Evolutionary conservation across 495 filamentous ascomycete genomes (phyloP), one percentile per base, ranked within the genome.

Genomic region (Aspergillus baeticus): DNA sequence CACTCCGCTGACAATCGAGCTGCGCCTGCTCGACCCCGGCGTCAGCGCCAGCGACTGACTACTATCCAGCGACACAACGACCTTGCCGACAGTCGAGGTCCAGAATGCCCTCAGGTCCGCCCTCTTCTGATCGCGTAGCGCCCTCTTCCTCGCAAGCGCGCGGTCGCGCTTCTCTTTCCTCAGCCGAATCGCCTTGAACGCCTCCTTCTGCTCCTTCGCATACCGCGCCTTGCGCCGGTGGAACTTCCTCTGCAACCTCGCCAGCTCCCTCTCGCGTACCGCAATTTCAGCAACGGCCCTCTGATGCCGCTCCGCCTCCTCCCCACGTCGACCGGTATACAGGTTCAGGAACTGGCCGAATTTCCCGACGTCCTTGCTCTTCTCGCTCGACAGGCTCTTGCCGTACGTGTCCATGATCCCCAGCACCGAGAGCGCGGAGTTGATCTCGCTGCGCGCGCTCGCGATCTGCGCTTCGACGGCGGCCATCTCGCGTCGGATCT

Each of bases 81-180:
- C 73, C 33, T 77, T 70, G 55, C 85, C 85, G 15, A 83, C 78
- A 7, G 69, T 77, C 51, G 76, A 69, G 3, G 86, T 81, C 79
- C 82, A 85, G 57, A 85, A 87, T 17, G 64, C 58, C 36, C 76
- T 63, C 26, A 77, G 69, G 65, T 87, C 82, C 42, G 69, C 68
- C 45, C 77, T 75, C 56, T 83, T 67, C 13, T 71, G 67, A 8
- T 41, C 35, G 33, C 65, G 54, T 22, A 71, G 50, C 41, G 67
- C 67, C 38, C 54, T 59, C 22, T 73, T 72, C 41, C 81, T 62
- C 45, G 56, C 23, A 7, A 59, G 43, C 14, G 44, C 51, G 20
- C 54, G 31, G 10, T 41, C 39, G 15, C 48, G 17, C 8, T 46
- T 36, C 50, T 63, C 52, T 4, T 61, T 52, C 17, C 20, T 31